Evolutionary conservation across 192 early-diverging fungal genomes (phyloP), one percentile per base, ranked within the genome.

Genomic region (Mortierella alpina): DNA sequence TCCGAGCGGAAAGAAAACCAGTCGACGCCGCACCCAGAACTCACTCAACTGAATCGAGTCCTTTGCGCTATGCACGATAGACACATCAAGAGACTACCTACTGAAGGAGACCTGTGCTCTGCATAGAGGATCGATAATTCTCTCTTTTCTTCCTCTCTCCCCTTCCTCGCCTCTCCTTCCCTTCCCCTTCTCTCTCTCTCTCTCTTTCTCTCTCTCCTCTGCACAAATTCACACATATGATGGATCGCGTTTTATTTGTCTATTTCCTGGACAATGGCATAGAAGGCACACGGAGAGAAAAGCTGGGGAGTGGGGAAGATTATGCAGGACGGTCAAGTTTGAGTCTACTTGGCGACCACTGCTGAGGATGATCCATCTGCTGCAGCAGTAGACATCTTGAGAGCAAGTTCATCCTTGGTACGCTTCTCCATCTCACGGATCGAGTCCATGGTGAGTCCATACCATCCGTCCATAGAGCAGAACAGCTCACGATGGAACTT

Each of bases 401-500:
- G 41, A 2, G 45, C 82, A 48, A 93, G 70, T 13, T 91, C 89
- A 59, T 87, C 82, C 70, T 90, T 91, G 6, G 90, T 92, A 58
- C 90, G 86, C 57, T 87, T 90, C 68, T 94, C 93, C 53, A 90
- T 63, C 44, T 82, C 82, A 61, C 93, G 82, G 48, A 94, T 86
- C 59, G 92, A 87, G 41, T 93, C 86, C 69, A 94, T 92, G 4
- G 89, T 87, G 85, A 94, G 87, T n/a, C 92, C 92, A 67, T 83
- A 85, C 93, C 93, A 94, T 51, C 84, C 82, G 59, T 94, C 93
- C 74, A 91, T 93, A 63, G 89, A 89, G 63, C 91, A 94, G 64
- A 93, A 94, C 54, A 94, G 73, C 84, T 94, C 91, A 57, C 93
- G 87, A 66, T 94, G 92, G 82, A 94, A 92, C 22, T 89, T 83